Conservation (phyloP, 2,329 filamentous ascomycete species). For the Paecilomyces fulvus region DNA sequence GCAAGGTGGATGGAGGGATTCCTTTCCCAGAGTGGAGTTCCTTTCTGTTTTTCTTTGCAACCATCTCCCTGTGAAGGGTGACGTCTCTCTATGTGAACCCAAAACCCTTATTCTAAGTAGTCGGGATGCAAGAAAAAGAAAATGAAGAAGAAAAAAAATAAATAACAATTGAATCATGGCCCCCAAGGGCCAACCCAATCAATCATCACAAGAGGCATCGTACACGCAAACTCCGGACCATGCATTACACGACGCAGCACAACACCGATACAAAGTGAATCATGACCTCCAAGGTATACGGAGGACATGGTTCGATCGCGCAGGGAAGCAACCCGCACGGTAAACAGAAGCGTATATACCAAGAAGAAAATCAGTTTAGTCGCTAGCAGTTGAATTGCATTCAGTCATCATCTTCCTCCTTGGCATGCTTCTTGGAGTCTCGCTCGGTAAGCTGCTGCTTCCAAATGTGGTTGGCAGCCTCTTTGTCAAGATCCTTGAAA, state of each 20-base stretch:
- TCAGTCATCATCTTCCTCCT: slow-evolving; percentile 5
- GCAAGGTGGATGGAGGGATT: neutral
- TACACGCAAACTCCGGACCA: neutral
- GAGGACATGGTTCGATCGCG: neutral
- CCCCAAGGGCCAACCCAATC: neutral
- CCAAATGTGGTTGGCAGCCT: slow-evolving; percentile 65
- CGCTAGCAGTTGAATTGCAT: neutral
- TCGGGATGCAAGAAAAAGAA: neutral
- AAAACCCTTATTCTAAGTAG: neutral
- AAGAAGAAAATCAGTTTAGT: neutral
- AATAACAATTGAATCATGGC: neutral
- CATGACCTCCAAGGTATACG: neutral
- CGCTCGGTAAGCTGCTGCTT: slow-evolving; percentile 54
- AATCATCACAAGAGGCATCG: neutral
- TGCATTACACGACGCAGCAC: neutral
- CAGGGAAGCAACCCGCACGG: neutral
- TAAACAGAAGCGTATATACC: neutral
- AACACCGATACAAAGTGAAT: neutral
- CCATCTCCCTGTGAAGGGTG: neutral
- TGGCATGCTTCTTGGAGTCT: slow-evolving; percentile 38
- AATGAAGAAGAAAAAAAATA: neutral
- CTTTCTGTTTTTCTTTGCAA: neutral
- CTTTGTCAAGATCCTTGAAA: slow-evolving; percentile 70
- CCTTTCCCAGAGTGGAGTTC: slow-evolving; percentile 1
- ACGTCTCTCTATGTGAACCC: neutral